Base-by-base conservation (phyloP, 306 rosid species). In the Sphenostylis stenocarpa region DNA sequence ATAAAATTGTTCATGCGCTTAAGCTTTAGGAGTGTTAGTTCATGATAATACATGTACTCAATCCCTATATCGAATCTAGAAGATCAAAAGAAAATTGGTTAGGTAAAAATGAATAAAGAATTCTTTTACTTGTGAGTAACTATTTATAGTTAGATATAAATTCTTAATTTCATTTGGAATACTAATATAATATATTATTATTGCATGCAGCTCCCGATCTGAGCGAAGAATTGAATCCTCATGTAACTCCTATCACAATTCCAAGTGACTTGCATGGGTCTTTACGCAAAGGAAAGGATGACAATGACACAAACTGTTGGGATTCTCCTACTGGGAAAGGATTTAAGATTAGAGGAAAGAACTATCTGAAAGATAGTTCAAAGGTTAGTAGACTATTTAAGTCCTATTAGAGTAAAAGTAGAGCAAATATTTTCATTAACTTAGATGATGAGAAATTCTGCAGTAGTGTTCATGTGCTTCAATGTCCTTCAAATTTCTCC, bases 341-440 rank as follows among this genome's bases (percentile, higher is more conserved):
- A 89, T 94, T 94, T 85, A 94, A 85, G 98, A 88, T 94, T 67
- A 86, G 98, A 73, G 97, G 97, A 81, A 94, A 94, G 85, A 94
- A 72, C 80, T 94, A 94, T 84, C 88, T 94, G 58, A 90, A 87
- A 86, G 98, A 94, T 83, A 88, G 84, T 70, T 81, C 85, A 73
- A 94, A 94, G 97, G 98, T 92, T 52, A 56, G 84, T 64, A 71
- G 52, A 57, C 45, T 66, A 55, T 78, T 44, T 41, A 64, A 45
- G 44, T 75, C 71, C 44, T 41, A 49, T 73, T 78, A 56, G 38
- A 11, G 60, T 72, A 56, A 70, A 81, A 21, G 56, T 67, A 74
- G 6, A 73, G 3, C 41, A 23, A 61, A 33, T 17, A 14, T 33
- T 31, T 13, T 47, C 17, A 16, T 67, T 38, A 49, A 39, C 34